A percentile compares a stretch with the other conserved stretches of the same genome.
Conservation (phyloP, 2,329 filamentous ascomycete species). For the Rhexocercosporidium sp. region DNA sequence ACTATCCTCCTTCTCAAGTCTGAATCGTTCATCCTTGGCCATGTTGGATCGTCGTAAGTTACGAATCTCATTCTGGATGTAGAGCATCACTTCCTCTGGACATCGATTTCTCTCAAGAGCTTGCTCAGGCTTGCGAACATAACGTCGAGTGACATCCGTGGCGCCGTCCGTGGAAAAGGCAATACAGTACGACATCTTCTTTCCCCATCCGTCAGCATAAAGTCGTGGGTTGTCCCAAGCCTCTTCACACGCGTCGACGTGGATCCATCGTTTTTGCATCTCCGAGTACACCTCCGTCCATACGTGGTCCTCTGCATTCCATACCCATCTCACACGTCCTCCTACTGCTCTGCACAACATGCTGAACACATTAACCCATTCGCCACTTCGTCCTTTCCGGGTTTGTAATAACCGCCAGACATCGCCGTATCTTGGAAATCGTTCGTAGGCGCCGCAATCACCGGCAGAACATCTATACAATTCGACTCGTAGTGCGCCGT, state of each 20-base stretch:
- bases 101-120: constrained; percentile 78
- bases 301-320: constrained; percentile 96
- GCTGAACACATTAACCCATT: constrained; percentile 98
- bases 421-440: constrained; percentile 93
- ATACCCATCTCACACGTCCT: constrained; percentile 92
- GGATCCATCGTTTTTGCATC: constrained; percentile 93
- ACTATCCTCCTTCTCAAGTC: constrained; percentile 79
- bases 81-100: constrained; percentile 87
- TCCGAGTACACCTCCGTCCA: constrained; percentile 98
- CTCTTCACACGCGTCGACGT: constrained; percentile 93
- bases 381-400: constrained; percentile 82
- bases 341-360: constrained; percentile 96
- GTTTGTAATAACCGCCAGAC: constrained; percentile 92
- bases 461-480: constrained; percentile 84
- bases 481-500: constrained; percentile 86
- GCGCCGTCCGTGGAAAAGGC: constrained; percentile 91
- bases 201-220: constrained; percentile 93
- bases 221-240: constrained; percentile 93
- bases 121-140: constrained; percentile 74
- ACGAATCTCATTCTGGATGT: constrained; percentile 91
- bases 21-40: constrained; percentile 83
- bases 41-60: constrained; percentile 82
- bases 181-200: constrained; percentile 96
- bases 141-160: constrained; percentile 68
- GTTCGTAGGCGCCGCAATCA: constrained; percentile 78